Base-by-base conservation (phyloP, 2,329 filamentous ascomycete species). In the Penicillium sp. region DNA sequence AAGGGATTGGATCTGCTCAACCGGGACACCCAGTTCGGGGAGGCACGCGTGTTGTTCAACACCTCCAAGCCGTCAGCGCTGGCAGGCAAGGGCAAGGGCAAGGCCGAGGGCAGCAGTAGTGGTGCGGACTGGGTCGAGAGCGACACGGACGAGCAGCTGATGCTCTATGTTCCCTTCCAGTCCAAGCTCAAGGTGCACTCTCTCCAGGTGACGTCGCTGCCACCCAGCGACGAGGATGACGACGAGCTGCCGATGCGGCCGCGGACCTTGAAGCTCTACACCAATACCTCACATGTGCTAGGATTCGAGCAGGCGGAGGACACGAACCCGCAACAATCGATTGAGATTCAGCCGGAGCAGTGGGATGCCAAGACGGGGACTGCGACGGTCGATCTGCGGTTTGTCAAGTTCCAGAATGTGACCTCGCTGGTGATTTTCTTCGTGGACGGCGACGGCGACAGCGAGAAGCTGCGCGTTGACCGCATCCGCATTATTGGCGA, bases 371-470 rank as follows among this genome's bases (percentile, higher is more conserved):
- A 83, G 47, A 86, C 90, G 14, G 89, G 88, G 54, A 94, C 91
- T 8, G 89, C 87, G 14, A 90, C 83, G 69, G 79, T 94, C 55
- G 79, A 84, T 47, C 79, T 98, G 69, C 90, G 93, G 14, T 97
- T 94, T 72, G 95, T 99, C 78, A 97, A 97, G 80, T 99, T 98
- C 82, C 95, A 98, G 79, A 96, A 92, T 73, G 90, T 97, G 55
- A 90, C 87, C 60, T 95, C 88, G 62, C 73, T 99, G 69, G 89
- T 96, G 17, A 69, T 99, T 11, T 99, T 97, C 75, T 88, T 99
- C 37, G 90, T 90, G 55, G 89, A 96, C 73, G 93, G 92, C 2
- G 90, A 94, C 56, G 88, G 88, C 17, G 89, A 91, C 54, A 86
- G 88, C 45, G 93, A 98, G 74, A 93, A 91, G 81, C 89, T 95